Evolutionary conservation across 1,139 yeast genomes (phyloP), one percentile per base, ranked within the genome.

Genomic region (Candida pseudocylindracea): DNA sequence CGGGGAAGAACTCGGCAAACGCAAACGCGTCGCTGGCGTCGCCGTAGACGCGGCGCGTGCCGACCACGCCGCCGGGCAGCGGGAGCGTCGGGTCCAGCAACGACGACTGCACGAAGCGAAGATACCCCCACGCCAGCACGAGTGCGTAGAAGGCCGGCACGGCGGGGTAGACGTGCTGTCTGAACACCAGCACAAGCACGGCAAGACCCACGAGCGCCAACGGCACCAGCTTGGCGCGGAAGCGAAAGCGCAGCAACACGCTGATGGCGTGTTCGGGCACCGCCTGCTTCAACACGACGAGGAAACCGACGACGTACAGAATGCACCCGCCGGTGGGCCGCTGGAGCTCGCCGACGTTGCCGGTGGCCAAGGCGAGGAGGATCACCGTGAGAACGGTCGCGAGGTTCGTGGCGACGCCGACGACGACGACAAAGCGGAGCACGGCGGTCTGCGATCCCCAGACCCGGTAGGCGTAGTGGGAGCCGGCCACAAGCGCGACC

Each of bases 21-120:
- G 79, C 72, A 57, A 85, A 85, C 1, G 92, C 76, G 43, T 83
- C 94, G 1, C 92, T 74, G 0, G 94, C 93, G 49, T 83, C 94
- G 30, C 95, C 95, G 20, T 15, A 15, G 6, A 15, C 20, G 20
- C 20, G 20, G 29, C 63, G 53, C 26, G 70, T 50, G 20, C 57
- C 49, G 11, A 57, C 47, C 2, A 45, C 35, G 24, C 41, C 37
- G 24, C 48, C 39, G n/a, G 38, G 38, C 25, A 60, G 50, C 37
- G 60, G 69, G 37, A 51, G 54, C 36, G 51, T 46, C 31, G 55
- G 64, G 39, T 50, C 65, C 24, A 48, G 41, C 9, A 48, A 36
- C 33, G 57, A 51, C 15, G 61, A 48, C 45, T 80, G 88, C 54
- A 55, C 72, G 48, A 80, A 83, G 41, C 96, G 61, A 41, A 85